phyloP scores from a whole-genome alignment of 805 yeast species.

The Osmozyma mogii region DNA sequence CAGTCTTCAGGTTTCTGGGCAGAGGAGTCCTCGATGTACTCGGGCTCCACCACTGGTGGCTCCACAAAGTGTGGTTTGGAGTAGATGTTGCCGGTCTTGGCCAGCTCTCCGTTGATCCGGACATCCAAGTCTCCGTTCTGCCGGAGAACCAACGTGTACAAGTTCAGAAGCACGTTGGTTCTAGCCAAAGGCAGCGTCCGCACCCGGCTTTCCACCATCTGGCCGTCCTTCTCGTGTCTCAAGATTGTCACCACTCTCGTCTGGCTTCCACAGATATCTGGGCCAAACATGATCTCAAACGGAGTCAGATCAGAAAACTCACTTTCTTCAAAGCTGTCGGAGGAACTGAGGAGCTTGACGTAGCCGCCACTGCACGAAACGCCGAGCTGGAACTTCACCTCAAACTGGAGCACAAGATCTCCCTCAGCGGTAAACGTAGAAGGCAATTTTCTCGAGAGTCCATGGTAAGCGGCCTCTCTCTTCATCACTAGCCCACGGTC shows the following conservation, averaged over 20 bases:
- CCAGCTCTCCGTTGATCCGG: constrained; percentile 72
- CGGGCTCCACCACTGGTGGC: constrained; percentile 68
- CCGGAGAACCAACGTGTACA: constrained; percentile 71
- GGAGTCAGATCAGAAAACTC: constrained; percentile 58
- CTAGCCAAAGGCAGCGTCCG: constrained; percentile 60
- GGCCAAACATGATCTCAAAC: constrained; percentile 89
- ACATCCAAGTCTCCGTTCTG: constrained; percentile 67
- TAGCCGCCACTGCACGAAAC: constrained; percentile 87
- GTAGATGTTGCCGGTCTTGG: constrained; percentile 60
- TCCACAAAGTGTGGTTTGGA: constrained; percentile 41
- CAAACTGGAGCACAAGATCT: constrained; percentile 81
- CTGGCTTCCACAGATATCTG: constrained; percentile 79
- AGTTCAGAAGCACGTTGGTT: constrained; percentile 45
- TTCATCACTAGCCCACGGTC: constrained; percentile 76
- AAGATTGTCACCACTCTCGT: constrained; percentile 77
- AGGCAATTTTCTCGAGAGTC: constrained; percentile 60
- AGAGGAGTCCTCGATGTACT: constrained; percentile 44
- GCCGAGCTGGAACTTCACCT: constrained; percentile 75
- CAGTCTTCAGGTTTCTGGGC: constrained; percentile 74
- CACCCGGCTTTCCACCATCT: constrained; percentile 63
- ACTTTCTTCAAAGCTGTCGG: constrained; percentile 24
- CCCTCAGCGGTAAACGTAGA: constrained; percentile 50
- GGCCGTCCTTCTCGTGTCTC: constrained; percentile 50
- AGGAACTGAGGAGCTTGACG: constrained; percentile 56
- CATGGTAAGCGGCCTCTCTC: constrained; percentile 72